Evolutionary conservation across 1,139 yeast genomes (phyloP).

Genomic region (Sugiyamaella pinicola): DNA sequence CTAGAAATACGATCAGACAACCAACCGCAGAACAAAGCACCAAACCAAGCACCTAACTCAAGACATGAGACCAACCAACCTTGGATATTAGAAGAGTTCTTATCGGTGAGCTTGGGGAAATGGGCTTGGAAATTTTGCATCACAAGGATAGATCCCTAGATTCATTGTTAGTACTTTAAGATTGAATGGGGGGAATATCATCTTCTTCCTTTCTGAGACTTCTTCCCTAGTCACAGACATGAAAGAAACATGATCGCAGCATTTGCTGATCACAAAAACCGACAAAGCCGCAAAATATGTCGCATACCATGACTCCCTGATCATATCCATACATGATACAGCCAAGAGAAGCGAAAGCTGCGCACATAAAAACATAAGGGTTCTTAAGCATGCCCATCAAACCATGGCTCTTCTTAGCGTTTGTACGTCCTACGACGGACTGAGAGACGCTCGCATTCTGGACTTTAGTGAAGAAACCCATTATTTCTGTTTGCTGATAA

Average conservation of each 20-base stretch:
- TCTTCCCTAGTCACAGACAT: too few relatives aligned
- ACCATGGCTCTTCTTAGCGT: slow-evolving; percentile 20
- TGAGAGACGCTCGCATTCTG: slow-evolving; percentile 28
- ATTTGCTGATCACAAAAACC: too few relatives aligned
- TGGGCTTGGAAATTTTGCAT: slow-evolving; percentile 37
- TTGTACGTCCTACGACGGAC: slow-evolving; percentile 32
- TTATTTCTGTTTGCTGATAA: slow-evolving; percentile 4
- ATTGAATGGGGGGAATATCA: too few relatives aligned
- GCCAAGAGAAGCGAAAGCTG: slow-evolving; percentile 41
- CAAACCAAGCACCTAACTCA: slow-evolving; percentile 40
- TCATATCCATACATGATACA: slow-evolving; percentile 42
- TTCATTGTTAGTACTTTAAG: too few relatives aligned
- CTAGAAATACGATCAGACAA: slow-evolving; percentile 38
- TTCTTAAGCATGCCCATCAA: slow-evolving; percentile 26
- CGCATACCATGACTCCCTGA: too few relatives aligned
- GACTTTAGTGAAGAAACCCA: slow-evolving; percentile 25
- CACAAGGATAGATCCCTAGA: slow-evolving; percentile 53
- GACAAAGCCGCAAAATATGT: too few relatives aligned
- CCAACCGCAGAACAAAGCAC: slow-evolving; percentile 36
- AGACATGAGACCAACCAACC: slow-evolving; percentile 39
- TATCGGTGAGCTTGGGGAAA: slow-evolving; percentile 17
- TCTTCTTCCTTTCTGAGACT: too few relatives aligned
- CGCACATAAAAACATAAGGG: slow-evolving; percentile 45
- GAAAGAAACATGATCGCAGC: too few relatives aligned
- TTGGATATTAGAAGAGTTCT: slow-evolving; percentile 45